phyloP scores from a whole-genome alignment of 2,329 filamentous ascomycete genomes.

The Hirsutella minnesotensis region DNA sequence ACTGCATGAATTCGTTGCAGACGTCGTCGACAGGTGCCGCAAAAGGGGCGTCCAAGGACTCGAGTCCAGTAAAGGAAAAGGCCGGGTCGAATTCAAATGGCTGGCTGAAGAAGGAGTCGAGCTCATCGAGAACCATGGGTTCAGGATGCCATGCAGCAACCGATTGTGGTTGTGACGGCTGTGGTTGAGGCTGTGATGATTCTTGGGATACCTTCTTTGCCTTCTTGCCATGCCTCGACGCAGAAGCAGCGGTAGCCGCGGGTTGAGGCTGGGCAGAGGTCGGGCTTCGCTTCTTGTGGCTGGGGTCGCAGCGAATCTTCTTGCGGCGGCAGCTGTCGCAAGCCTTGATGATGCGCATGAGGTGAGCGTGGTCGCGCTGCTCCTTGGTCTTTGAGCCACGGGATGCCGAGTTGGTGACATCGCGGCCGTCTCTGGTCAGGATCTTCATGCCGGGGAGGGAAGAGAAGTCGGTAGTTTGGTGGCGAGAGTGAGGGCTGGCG shows the following conservation, averaged over 20 bases:
- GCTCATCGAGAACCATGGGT: background rate
- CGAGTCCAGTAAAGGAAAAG: conserved; percentile 11
- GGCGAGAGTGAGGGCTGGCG: conserved; percentile 13
- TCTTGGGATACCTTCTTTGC: conserved; percentile 14
- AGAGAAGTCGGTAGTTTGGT: conserved; percentile 32
- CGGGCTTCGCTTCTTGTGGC: conserved; percentile 38
- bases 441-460: conserved; percentile 54
- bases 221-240: conserved; percentile 30
- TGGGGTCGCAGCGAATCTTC: conserved; percentile 52
- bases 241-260: conserved; percentile 5
- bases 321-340: conserved; percentile 50
- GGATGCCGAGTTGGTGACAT: conserved; percentile 51
- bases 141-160: background rate
- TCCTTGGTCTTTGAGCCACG: conserved; percentile 55
- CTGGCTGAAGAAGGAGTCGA: background rate
- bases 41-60: conserved; percentile 7
- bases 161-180: conserved; percentile 8
- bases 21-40: conserved; percentile 13
- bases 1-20: conserved; percentile 36
- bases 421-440: conserved; percentile 49
- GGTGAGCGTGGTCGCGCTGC: conserved; percentile 53
- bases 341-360: conserved; percentile 58
- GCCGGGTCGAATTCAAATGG: conserved; percentile 9
- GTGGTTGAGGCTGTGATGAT: conserved; percentile 9
- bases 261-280: conserved; percentile 18